A percentile compares a stretch with the other conserved stretches of the same genome.
Evolutionary conservation across 805 yeast genomes (phyloP).

Genomic region (Hanseniaspora meyeri): DNA sequence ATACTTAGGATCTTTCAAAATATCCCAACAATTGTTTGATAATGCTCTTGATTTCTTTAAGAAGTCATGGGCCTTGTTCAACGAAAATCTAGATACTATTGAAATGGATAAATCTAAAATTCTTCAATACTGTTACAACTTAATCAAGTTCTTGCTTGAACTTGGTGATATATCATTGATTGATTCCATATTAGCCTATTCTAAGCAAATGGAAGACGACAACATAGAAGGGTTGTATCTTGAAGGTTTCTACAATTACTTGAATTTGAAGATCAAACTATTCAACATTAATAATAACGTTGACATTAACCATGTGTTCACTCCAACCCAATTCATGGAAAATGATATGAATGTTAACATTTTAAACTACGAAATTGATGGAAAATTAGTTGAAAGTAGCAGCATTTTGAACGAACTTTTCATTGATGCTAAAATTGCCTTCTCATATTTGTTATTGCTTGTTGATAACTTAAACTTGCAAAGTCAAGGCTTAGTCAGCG

Average conservation of each 20-base stretch:
- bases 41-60: slow-evolving; percentile 62
- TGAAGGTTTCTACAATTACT: slow-evolving; percentile 63
- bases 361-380: slow-evolving; percentile 29
- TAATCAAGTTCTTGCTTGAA: slow-evolving; percentile 31
- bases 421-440: slow-evolving; percentile 30
- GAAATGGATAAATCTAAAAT: slow-evolving; percentile 26
- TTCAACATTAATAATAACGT: slow-evolving; percentile 20
- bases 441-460: slow-evolving; percentile 32
- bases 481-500: slow-evolving; percentile 19
- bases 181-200: slow-evolving; percentile 47
- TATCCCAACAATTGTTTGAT: slow-evolving; percentile 63
- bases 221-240: slow-evolving; percentile 71
- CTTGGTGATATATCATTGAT: slow-evolving; percentile 64
- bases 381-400: slow-evolving; percentile 25
- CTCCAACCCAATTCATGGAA: slow-evolving; percentile 22
- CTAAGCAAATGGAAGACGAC: slow-evolving; percentile 73
- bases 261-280: slow-evolving; percentile 31
- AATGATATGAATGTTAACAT: slow-evolving; percentile 27
- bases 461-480: slow-evolving; percentile 31
- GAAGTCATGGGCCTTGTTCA: slow-evolving; percentile 63
- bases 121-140: slow-evolving; percentile 32
- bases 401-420: slow-evolving; percentile 15
- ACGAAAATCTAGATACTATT: slow-evolving; percentile 36
- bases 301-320: slow-evolving; percentile 14
- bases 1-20: slow-evolving; percentile 70